These are phyloP conservation scores for Sugiyamaella castrensis DNA, from an alignment of 1,139 yeast species.

Conservation along the genomic window DNA sequence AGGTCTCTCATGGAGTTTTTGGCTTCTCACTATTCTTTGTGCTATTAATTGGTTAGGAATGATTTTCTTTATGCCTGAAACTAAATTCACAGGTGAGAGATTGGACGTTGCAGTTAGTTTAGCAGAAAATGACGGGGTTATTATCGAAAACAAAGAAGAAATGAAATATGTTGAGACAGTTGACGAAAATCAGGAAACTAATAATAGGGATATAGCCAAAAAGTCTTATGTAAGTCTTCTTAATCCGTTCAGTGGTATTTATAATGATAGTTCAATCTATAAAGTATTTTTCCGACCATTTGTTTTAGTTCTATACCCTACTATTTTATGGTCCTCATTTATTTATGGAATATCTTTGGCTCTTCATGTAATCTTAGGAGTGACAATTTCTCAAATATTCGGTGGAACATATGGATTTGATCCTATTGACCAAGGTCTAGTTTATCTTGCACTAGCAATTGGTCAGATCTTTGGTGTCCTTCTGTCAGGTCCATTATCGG, in stretches of 20 bases:
- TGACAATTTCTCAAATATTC: conserved; percentile 2
- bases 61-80: conserved; percentile 6
- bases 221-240: background rate
- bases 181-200: background rate
- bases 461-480: conserved; percentile 43
- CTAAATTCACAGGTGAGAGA: conserved; percentile 3
- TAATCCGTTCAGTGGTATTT: background rate
- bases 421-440: conserved; percentile 4
- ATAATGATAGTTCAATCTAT: background rate
- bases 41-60: conserved; percentile 4
- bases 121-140: background rate
- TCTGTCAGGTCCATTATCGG: conserved; percentile 41
- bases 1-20: conserved; percentile 6
- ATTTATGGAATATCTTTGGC: conserved; percentile 5
- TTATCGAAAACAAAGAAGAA: background rate
- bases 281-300: conserved; percentile 1
- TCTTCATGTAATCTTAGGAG: conserved; percentile 5
- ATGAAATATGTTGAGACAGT: background rate
- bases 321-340: conserved; percentile 4
- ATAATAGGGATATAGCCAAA: background rate
- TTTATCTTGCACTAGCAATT: conserved; percentile 14
- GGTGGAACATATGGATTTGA: conserved; percentile 2
- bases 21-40: conserved; percentile 8
- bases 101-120: background rate
- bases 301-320: conserved; percentile 2